Conservation (phyloP, 306 rosid species). For the Begonia fuchsioides region DNA sequence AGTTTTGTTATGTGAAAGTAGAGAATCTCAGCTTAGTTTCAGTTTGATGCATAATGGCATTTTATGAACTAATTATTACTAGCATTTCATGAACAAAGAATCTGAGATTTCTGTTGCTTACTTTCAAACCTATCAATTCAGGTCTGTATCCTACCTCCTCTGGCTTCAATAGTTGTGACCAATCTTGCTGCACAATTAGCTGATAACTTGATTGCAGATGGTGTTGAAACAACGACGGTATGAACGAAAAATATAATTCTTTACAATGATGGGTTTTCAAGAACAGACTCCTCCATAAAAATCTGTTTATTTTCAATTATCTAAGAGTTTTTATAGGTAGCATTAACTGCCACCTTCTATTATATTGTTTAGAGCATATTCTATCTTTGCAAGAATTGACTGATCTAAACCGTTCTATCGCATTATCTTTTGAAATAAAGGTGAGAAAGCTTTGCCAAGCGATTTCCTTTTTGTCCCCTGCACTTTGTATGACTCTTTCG, state of each 20-base stretch:
- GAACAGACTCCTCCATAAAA: too few species aligned
- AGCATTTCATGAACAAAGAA: slow-evolving; percentile 2
- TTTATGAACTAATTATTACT: too few species aligned
- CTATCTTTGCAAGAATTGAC: too few species aligned
- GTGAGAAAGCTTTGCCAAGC: slow-evolving; percentile 97
- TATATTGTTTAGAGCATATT: too few species aligned
- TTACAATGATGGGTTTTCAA: neutral
- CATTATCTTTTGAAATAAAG: slow-evolving; percentile 21
- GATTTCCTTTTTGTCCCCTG: slow-evolving; percentile 90
- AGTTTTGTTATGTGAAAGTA: too few species aligned
- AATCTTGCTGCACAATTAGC: slow-evolving; percentile 67
- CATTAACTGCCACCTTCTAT: too few species aligned
- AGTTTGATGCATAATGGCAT: too few species aligned
- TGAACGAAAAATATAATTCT: slow-evolving; percentile 1
- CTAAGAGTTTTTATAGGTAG: too few species aligned
- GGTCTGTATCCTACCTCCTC: slow-evolving; percentile 92
- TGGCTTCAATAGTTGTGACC: slow-evolving; percentile 72
- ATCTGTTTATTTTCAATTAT: too few species aligned
- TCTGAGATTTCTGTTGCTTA: neutral
- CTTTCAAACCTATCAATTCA: slow-evolving; percentile 11
- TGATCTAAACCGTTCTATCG: slow-evolving; percentile 3
- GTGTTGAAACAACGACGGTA: slow-evolving; percentile 83
- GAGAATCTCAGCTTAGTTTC: too few species aligned
- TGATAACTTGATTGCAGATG: slow-evolving; percentile 71
- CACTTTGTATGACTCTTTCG: slow-evolving; percentile 92